Evolutionary conservation across 208 protist species (phyloP), one percentile per base, ranked within the genome.

Genomic region (Novymonas esmeraldas): DNA sequence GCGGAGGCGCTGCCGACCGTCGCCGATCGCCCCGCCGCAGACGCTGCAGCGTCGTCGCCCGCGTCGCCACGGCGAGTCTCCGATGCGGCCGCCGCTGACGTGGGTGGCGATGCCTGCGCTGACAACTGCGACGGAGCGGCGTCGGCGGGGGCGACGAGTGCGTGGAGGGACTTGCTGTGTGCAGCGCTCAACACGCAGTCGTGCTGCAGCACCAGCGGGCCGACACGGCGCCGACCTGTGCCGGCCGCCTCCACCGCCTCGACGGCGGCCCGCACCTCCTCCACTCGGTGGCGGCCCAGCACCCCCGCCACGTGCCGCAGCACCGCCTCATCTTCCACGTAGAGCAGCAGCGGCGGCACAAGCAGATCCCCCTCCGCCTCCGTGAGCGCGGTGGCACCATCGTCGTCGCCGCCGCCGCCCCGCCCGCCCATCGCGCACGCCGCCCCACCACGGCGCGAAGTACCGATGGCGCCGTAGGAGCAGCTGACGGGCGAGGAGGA

Each of bases 361-460:
- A 76, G 70, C 20, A 76, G 20, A 24, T 76, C 70, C 16, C 54
- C 56, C 20, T 76, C 70, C 20, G 62, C 70, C 62, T 70, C 70
- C 2, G 70, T 76, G 39, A 64, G 62, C 44, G 70, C 52, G 3
- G 62, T 29, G 28, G 46, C 28, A 10, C 56, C 36, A 33, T 76
- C 56, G 22, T 57, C n/a, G 50, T 51, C 0, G 36, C 20, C 36
- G 20, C 44, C 22, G 16, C 54, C 54, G 6, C 18, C 20, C 13
- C 18, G 31, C n/a, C 33, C 54, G 54, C 54, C 44, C 54, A 13
- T 34, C 3, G 4, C 20, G 11, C 39, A 45, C 39, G 11, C 39
- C 16, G 16, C 9, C 39, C 11, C 39, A 45, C n/a, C n/a, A n/a
- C n/a, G n/a, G n/a, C n/a, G n/a, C n/a, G n/a, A n/a, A n/a, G n/a